Conservation (phyloP, 345 rosid genomes). For the Isatis tinctoria region DNA sequence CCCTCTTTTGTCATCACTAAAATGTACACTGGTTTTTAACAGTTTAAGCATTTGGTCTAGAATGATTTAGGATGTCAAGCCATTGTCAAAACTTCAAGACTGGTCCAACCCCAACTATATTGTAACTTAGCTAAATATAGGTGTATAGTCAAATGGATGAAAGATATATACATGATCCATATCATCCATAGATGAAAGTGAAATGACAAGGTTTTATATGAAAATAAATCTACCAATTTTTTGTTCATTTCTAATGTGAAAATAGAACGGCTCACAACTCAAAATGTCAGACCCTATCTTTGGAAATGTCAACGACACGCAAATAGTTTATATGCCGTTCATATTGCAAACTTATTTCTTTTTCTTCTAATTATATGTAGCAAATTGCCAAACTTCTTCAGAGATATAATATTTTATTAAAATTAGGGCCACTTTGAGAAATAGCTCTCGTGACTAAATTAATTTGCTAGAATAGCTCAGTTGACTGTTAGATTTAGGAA, state of each 20-base stretch:
- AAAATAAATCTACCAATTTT: background rate
- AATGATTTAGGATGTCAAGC: background rate
- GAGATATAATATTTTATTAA: background rate
- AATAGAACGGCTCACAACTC: slow-evolving; percentile 22
- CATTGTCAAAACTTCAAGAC: background rate
- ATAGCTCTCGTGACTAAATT: too few species aligned
- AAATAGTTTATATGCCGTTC: background rate
- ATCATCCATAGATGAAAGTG: background rate
- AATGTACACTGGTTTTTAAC: background rate
- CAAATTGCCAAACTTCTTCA: slow-evolving; percentile 5
- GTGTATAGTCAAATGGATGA: background rate
- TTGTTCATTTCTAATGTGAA: slow-evolving; percentile 7
- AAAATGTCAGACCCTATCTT: slow-evolving; percentile 14
- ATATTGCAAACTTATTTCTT: background rate
- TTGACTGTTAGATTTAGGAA: too few species aligned
- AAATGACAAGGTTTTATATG: background rate
- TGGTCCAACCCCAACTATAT: background rate
- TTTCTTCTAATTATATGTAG: background rate
- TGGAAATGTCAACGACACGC: slow-evolving; percentile 20
- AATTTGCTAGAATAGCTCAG: too few species aligned
- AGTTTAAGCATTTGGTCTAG: background rate
- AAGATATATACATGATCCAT: background rate
- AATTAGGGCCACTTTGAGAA: too few species aligned
- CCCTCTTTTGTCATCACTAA: background rate
- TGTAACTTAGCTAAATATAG: background rate